Base-by-base conservation (phyloP, 1,284 basidiomycete genomes). In the Schizopora paradoxa region DNA sequence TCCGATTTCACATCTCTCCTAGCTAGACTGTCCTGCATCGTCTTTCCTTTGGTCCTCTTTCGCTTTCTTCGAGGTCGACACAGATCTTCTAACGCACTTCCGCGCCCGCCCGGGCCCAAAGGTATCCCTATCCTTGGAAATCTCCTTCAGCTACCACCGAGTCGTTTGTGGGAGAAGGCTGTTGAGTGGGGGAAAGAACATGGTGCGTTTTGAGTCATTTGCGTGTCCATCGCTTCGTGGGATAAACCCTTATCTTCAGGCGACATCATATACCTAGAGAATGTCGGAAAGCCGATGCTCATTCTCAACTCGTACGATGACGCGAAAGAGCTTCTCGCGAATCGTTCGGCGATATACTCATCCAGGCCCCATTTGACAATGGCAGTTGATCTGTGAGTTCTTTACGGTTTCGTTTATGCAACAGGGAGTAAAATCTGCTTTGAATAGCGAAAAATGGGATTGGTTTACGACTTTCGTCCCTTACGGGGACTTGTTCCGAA, bases 291-390 rank as follows among this genome's bases (percentile, higher is more conserved):
- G 14, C 45, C 40, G 16, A 21, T 47, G 41, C 23, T 47, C 10
- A 29, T 43, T 32, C 21, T 47, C n/a, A 47, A 43, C 39, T 31
- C 23, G 3, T 45, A 19, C 42, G 26, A 44, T 3, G 39, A 26
- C 22, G 28, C 27, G 18, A 13, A 13, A 27, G 47, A 48, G 19
- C 47, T 48, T 2, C 34, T 45, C 32, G 47, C 44, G 6, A 25
- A 25, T 8, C 42, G 47, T 6, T 21, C 32, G 2, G 11, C 33
- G 4, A 22, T 35, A n/a, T 48, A 48, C 35, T 48, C 47, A n/a
- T 33, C 44, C 29, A 19, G 47, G 16, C 47, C 47, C 25, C 14
- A 13, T 10, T 34, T 43, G 11, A 29, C 18, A 18, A 48, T 48
- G 47, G 13, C 18, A 11, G 18, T 8, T 4, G 41, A 43, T 18